Evolutionary conservation across 139 green algal genomes (phyloP), one percentile per base, ranked within the genome.

Genomic region (Penium margaritaceum): DNA sequence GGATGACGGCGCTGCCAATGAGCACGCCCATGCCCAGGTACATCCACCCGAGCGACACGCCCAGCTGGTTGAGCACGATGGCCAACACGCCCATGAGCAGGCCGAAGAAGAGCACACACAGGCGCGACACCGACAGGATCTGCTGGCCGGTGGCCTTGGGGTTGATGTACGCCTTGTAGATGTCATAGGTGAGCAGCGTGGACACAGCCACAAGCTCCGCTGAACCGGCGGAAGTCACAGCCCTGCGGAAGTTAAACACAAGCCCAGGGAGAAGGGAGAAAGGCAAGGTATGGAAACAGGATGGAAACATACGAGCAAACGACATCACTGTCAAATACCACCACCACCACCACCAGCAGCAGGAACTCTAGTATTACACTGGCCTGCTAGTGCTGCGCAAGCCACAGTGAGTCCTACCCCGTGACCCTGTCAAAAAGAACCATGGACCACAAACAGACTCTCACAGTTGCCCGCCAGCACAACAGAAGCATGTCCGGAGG

Each of bases 181-280:
- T 64, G 57, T 86, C 90, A 41, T 95, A 95, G 1, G 88, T 71
- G 37, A 94, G 75, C 17, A 95, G 85, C 35, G 87, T 90, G 19
- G 85, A 87, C 0, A 95, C 90, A 5, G 90, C 90, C 63, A 95
- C 90, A 58, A 94, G 86, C 88, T 95, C 90, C 9, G 90, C 87
- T 66, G 82, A 90, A 84, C 86, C 90, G 27, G 90, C 88, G 46
- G 88, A 89, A 19, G 89, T 95, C 21, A 97, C 90, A 65, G 91
- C 90, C 88, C 90, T n/a, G 90, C 88, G 47, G 88, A 88, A 14
- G 88, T 95, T 14, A 96, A n/a, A n/a, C n/a, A 54, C 15, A 17
- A 54, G 43, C n/a, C n/a, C n/a, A n/a, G n/a, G n/a, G n/a, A n/a
- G n/a, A n/a, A n/a, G n/a, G n/a, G n/a, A n/a, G n/a, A n/a, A n/a